A percentile compares a stretch with the other conserved stretches of the same genome.
Conservation (phyloP, 139 green algal genomes). For the Diplosphaera chodatii region DNA sequence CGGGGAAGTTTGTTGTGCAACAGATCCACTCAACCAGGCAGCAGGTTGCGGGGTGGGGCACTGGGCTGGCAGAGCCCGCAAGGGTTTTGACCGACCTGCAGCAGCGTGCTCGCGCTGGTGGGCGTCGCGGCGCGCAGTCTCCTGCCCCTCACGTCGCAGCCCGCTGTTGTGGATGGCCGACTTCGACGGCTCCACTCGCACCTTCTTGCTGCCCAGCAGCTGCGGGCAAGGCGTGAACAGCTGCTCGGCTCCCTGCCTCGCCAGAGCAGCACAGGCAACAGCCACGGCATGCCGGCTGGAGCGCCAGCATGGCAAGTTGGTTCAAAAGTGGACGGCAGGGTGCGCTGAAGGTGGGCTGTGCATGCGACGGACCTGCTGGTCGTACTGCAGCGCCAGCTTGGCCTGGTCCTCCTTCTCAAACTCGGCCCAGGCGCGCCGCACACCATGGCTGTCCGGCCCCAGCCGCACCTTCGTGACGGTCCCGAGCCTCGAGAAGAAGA, state of each 20-base stretch:
- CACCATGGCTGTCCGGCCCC: not conserved
- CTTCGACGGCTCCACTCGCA: not conserved
- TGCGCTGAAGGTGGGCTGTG: too few species aligned
- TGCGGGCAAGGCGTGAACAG: not conserved
- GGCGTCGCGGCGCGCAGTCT: not conserved
- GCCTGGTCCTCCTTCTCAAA: not conserved
- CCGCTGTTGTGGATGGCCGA: not conserved
- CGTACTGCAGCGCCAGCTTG: not conserved
- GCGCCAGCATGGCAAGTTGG: too few species aligned
- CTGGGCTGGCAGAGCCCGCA: too few species aligned
- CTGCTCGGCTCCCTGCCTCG: too few species aligned
- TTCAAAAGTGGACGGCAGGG: too few species aligned
- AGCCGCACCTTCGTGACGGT: not conserved
- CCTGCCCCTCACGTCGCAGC: not conserved
- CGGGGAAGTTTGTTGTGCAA: too few species aligned
- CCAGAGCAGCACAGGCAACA: too few species aligned
- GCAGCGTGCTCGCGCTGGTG: not conserved
- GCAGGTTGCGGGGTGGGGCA: too few species aligned
- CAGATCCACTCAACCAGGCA: too few species aligned
- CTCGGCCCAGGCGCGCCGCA: not conserved
- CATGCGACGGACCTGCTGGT: not conserved
- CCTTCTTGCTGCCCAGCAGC: not conserved
- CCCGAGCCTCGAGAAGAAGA: not conserved
- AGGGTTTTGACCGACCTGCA: too few species aligned
- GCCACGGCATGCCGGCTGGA: too few species aligned